Evolutionary conservation across 305 asterid genomes (phyloP).

Genomic region (Salvia sclarea): DNA sequence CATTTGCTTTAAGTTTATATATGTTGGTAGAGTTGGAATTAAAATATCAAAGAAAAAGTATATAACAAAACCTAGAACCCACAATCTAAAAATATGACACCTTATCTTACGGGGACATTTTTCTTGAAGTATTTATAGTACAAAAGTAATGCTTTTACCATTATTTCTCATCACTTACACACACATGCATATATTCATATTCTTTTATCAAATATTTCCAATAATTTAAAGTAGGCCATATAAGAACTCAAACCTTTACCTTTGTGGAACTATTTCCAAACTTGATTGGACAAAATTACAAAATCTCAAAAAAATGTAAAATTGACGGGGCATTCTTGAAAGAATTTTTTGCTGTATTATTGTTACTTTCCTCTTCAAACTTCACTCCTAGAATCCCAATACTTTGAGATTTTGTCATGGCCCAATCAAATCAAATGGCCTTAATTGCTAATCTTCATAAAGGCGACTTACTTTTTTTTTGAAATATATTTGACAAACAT

Average conservation of each 20-base stretch:
- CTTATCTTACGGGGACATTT: neutral
- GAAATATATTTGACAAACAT: too few species aligned
- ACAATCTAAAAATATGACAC: neutral
- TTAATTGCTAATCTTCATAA: neutral
- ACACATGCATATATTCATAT: neutral
- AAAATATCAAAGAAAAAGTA: too few species aligned
- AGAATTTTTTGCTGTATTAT: too few species aligned
- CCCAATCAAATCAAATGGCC: neutral
- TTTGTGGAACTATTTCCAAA: neutral
- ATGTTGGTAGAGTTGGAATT: too few species aligned
- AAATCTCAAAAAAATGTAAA: neutral
- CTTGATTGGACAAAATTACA: slow-evolving; percentile 1
- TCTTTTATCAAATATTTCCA: neutral
- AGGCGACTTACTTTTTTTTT: neutral
- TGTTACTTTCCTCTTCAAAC: slow-evolving; percentile 27
- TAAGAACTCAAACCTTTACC: neutral
- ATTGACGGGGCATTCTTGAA: too few species aligned
- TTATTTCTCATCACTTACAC: neutral
- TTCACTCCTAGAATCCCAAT: neutral
- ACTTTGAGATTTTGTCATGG: slow-evolving; percentile 9
- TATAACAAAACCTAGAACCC: too few species aligned
- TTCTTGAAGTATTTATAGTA: neutral
- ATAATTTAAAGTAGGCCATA: slow-evolving; percentile 18
- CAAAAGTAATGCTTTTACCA: neutral
- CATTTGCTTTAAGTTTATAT: too few species aligned